These are phyloP conservation scores for Naganishia antarctica DNA, from an alignment of 768 basidiomycete species.

Conservation along the genomic window DNA sequence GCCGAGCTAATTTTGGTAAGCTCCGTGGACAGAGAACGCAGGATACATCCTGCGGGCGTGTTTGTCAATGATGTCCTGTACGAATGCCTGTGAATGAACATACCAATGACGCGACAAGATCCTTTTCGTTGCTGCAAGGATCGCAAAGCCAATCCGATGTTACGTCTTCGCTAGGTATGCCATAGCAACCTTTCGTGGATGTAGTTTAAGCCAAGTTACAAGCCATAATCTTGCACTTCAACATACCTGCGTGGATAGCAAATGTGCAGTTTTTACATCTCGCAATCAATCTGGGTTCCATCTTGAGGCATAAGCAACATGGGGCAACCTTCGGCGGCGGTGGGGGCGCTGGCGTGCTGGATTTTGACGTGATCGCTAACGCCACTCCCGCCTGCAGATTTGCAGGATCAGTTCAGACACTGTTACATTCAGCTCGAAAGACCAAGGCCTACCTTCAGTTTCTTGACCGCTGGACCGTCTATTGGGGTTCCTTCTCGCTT, in stretches of 20 bases:
- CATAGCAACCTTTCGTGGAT: slow-evolving; percentile 58
- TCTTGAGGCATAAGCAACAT: slow-evolving; percentile 70
- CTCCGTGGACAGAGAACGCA: slow-evolving; percentile 77
- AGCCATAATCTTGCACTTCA: not conserved
- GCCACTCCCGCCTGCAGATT: not conserved
- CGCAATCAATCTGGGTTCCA: slow-evolving; percentile 68
- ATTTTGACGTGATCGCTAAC: slow-evolving; percentile 45
- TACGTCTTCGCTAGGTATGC: slow-evolving; percentile 57
- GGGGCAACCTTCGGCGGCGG: slow-evolving; percentile 49
- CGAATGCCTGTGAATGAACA: slow-evolving; percentile 33
- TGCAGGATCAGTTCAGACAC: not conserved
- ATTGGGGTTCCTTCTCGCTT: slow-evolving; percentile 64
- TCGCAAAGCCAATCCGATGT: slow-evolving; percentile 80
- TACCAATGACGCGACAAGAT: slow-evolving; percentile 75
- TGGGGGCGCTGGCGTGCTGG: slow-evolving; percentile 61
- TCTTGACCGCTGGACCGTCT: slow-evolving; percentile 57
- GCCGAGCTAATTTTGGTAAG: slow-evolving; percentile 52
- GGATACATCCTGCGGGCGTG: slow-evolving; percentile 61
- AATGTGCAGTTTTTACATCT: slow-evolving; percentile 76
- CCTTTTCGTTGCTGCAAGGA: slow-evolving; percentile 76
- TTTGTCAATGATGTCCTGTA: not conserved
- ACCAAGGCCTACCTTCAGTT: slow-evolving; percentile 56
- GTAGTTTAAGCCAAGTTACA: slow-evolving; percentile 19
- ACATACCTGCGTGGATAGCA: slow-evolving; percentile 70
- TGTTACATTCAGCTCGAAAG: too few species aligned